Conservation (phyloP, 2,329 filamentous ascomycete species). For the Aspergillus calidoustus region DNA sequence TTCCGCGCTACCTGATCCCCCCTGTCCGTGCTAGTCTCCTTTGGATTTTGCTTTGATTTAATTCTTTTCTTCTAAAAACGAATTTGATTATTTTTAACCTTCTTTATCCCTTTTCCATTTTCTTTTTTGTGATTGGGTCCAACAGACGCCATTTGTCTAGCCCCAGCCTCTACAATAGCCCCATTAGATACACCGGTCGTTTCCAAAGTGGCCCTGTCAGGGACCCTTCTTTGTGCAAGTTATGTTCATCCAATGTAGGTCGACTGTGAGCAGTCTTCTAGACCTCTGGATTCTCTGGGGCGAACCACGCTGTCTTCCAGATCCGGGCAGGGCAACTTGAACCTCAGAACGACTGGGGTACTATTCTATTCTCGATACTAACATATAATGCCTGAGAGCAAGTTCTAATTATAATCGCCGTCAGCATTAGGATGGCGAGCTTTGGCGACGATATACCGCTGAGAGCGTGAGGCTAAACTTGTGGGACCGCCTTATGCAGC, state of each 20-base stretch:
- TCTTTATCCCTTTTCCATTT: conserved; percentile 7
- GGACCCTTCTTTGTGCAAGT: conserved; percentile 13
- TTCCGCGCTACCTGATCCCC: conserved; percentile 4
- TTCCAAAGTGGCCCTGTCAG: conserved; percentile 11
- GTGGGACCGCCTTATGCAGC: background rate
- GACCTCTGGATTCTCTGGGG: conserved; percentile 2
- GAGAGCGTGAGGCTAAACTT: background rate
- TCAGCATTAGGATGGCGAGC: background rate
- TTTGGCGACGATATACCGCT: conserved; percentile 9
- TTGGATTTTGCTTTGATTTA: conserved; percentile 16
- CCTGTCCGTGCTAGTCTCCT: background rate
- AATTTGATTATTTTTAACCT: conserved; percentile 21
- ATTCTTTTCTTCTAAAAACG: conserved; percentile 20
- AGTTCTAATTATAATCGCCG: conserved; percentile 8
- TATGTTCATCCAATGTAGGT: background rate
- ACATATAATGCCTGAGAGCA: background rate
- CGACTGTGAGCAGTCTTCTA: background rate
- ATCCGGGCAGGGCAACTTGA: background rate
- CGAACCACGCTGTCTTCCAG: background rate
- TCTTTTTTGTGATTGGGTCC: conserved; percentile 12
- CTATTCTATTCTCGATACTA: background rate
- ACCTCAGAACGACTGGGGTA: background rate
- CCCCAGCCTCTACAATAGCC: conserved; percentile 12
- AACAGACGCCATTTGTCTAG: conserved; percentile 10
- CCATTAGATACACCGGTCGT: conserved; percentile 12